These are phyloP conservation scores for Juglanconis sp. DNA, from an alignment of 2,329 filamentous ascomycete species.

Conservation along the genomic window DNA sequence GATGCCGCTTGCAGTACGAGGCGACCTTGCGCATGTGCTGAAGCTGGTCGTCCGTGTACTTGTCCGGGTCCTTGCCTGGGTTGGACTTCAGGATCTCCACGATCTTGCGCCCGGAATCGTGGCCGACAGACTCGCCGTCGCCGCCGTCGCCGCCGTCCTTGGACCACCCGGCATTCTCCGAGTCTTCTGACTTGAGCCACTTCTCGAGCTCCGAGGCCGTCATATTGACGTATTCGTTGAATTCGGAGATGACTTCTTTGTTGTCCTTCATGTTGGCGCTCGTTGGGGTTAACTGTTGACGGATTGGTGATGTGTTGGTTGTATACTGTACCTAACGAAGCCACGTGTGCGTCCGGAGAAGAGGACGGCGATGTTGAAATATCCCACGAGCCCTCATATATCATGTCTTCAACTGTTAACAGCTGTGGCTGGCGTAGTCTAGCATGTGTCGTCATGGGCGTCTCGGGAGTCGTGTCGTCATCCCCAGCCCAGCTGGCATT, in stretches of 20 bases:
- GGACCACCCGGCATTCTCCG: slow-evolving; percentile 55
- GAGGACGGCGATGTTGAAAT: too few relatives aligned
- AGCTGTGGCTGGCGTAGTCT: slow-evolving; percentile 1
- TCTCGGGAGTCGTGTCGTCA: slow-evolving; percentile 17
- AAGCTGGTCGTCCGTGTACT: slow-evolving; percentile 54
- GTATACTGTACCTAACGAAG: too few relatives aligned
- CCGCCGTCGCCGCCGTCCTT: slow-evolving; percentile 52
- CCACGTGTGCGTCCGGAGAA: too few relatives aligned
- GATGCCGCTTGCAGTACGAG: slow-evolving; percentile 62
- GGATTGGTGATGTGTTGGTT: too few relatives aligned
- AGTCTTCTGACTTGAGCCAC: slow-evolving; percentile 60
- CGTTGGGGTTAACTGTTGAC: too few relatives aligned
- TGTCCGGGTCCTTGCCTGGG: slow-evolving; percentile 51
- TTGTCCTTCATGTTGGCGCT: slow-evolving; percentile 22
- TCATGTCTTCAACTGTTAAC: background rate
- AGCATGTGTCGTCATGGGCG: slow-evolving; percentile 14
- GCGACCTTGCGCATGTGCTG: slow-evolving; percentile 62
- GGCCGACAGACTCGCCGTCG: slow-evolving; percentile 60
- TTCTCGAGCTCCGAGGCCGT: slow-evolving; percentile 54
- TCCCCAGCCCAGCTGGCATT: background rate
- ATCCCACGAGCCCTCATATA: background rate
- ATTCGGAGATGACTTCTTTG: slow-evolving; percentile 47
- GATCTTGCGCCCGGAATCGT: slow-evolving; percentile 62
- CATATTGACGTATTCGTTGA: slow-evolving; percentile 68
- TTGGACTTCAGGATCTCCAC: slow-evolving; percentile 62